Evolutionary conservation across 2,329 filamentous ascomycete species (phyloP), one percentile per base, ranked within the genome.

Genomic region (Whalleya microplaca): DNA sequence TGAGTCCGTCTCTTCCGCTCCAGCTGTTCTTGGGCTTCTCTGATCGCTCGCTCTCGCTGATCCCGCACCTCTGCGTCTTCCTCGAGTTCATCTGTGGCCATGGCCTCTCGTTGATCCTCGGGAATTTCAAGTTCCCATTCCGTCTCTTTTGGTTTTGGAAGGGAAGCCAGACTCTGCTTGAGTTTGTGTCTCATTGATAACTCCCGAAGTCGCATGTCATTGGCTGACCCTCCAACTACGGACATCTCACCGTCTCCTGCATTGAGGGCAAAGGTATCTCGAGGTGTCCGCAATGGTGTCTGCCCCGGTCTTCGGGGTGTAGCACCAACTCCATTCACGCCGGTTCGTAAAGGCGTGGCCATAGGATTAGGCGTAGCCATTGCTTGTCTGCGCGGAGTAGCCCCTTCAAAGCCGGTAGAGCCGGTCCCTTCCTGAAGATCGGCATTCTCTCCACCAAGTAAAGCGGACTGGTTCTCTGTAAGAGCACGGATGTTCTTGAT

Each of bases 61-160:
- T 98, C 95, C 37, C 90, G 85, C 63, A 93, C 86, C 16, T 90
- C 92, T 0, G 80, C 78, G 61, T 83, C 81, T 66, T 84, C 82
- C 58, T 84, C 84, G n/a, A 82, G 69, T 49, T 87, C 80, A 44
- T 81, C 77, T 2, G 72, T 72, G 2, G 71, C 69, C 18, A 72
- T 73, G 2, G 76, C 68, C 64, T 95, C 91, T 59, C 84, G 78
- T 61, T 89, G 82, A 62, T 96, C 92, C 41, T 96, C 92, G 0
- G 94, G 94, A 32, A 96, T 77, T 71, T 97, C 94, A 45, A 98
- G 85, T 65, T 98, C 95, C 89, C 91, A 98, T 64, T 97, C 93
- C 0, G 86, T 89, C 69, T 96, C 92, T 69, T 96, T 97, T 0
- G 95, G 95, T 69, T 91, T 96, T 0, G 95, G 95, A 16, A 99